These are phyloP conservation scores for Arthrocladium fulminans DNA, from an alignment of 2,329 filamentous ascomycete species.

Conservation along the genomic window DNA sequence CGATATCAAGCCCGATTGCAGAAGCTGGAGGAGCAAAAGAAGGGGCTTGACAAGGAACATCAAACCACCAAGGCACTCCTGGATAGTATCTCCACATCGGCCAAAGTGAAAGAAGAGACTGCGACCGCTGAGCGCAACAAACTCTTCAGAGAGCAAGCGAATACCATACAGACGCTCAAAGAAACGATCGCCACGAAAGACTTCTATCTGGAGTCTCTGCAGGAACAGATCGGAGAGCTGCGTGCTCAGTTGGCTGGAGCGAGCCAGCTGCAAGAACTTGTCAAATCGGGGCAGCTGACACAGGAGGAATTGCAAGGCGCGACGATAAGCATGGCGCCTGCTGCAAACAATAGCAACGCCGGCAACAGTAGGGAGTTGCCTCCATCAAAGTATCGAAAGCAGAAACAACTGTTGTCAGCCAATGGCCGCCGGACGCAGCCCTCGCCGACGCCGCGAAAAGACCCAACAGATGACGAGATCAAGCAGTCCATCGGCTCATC, in stretches of 20 bases:
- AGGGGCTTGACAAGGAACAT: conserved; percentile 63
- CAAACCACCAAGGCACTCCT: conserved; percentile 82
- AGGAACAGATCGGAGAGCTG: conserved; percentile 20
- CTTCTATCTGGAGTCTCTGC: conserved; percentile 20
- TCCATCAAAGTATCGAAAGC: too few species aligned
- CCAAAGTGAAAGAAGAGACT: conserved; percentile 54
- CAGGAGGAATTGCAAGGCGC: conserved; percentile 59
- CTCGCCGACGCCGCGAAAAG: neutral
- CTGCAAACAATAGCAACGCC: neutral
- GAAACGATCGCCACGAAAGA: conserved; percentile 23
- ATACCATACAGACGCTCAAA: conserved; percentile 19
- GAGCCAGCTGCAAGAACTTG: conserved; percentile 19
- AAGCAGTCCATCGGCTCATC: neutral
- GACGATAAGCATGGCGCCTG: conserved; percentile 7
- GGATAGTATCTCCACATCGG: conserved; percentile 67
- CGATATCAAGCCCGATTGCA: conserved; percentile 58
- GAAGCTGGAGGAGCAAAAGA: conserved; percentile 63
- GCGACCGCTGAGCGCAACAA: conserved; percentile 49
- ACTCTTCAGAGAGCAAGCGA: conserved; percentile 22
- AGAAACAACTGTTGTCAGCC: too few species aligned
- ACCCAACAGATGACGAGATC: neutral
- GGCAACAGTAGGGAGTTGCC: too few species aligned
- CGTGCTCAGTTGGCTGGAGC: conserved; percentile 22
- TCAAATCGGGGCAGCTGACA: conserved; percentile 61
- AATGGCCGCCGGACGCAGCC: neutral